Conservation (phyloP, 352 stramenopile genomes). For the Phytophthora citricola region DNA sequence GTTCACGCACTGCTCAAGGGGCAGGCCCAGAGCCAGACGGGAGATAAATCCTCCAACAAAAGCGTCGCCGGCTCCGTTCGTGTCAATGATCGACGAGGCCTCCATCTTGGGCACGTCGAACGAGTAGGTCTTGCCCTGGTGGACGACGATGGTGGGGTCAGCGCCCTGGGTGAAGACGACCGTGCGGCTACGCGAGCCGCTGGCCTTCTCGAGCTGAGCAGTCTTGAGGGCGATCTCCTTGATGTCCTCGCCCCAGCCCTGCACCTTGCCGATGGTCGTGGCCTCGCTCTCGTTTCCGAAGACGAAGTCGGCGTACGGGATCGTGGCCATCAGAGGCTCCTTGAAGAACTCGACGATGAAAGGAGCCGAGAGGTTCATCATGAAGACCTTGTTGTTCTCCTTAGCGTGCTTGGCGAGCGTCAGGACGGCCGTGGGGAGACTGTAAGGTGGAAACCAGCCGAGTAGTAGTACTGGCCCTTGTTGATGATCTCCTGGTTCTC, state of each 20-base stretch:
- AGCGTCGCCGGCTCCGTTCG: constrained; percentile 98
- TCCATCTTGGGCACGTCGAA: constrained; percentile 93
- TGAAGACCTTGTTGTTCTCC: constrained; percentile 95
- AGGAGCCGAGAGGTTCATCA: constrained; percentile 97
- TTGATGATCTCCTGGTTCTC: constrained; percentile 95
- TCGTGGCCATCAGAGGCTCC: constrained; percentile 93
- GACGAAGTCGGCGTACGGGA: constrained; percentile 98
- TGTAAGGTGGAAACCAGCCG: constrained; percentile 98
- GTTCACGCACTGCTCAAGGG: constrained; percentile 95
- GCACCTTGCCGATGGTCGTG: constrained; percentile 92
- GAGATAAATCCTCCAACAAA: constrained; percentile 99
- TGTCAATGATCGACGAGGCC: constrained; percentile 96
- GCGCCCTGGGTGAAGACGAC: constrained; percentile 99
- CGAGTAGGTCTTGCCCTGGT: constrained; percentile 91
- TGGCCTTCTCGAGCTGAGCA: constrained; percentile 94
- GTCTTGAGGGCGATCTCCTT: constrained; percentile 94
- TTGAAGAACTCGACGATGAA: constrained; percentile 99
- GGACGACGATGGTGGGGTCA: constrained; percentile 96
- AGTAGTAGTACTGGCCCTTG: constrained; percentile 97
- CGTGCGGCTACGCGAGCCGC: constrained; percentile 88
- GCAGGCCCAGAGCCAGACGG: constrained; percentile 86
- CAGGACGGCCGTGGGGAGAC: constrained; percentile 95
- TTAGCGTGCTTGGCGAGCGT: constrained; percentile 93
- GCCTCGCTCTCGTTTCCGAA: constrained; percentile 99
- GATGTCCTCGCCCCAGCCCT: constrained; percentile 92